These are phyloP conservation scores for Starmerella tilneyi DNA, from an alignment of 805 yeast species.

Conservation along the genomic window DNA sequence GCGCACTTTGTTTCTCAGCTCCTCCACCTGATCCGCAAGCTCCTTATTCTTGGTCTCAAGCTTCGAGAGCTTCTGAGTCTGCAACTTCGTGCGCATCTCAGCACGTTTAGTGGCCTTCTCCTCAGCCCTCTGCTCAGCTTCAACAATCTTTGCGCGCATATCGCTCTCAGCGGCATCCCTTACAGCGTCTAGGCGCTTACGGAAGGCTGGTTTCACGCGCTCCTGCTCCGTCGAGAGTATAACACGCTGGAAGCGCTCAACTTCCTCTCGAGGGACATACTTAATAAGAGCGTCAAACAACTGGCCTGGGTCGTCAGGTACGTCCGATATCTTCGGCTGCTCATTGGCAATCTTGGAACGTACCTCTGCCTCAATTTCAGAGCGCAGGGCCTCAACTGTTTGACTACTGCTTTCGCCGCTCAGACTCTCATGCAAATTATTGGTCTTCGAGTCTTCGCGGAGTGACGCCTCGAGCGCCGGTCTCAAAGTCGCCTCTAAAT, in stretches of 20 bases:
- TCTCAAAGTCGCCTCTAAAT: neutral
- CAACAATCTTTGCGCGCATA: slow-evolving; percentile 12
- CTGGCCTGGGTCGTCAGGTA: slow-evolving; percentile 7
- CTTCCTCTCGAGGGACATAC: slow-evolving; percentile 6
- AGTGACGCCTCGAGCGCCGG: neutral
- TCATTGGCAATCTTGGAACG: slow-evolving; percentile 6
- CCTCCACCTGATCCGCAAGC: slow-evolving; percentile 14
- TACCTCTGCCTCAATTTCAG: neutral
- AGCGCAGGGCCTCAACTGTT: neutral
- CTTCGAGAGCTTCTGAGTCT: slow-evolving; percentile 45
- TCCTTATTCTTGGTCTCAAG: slow-evolving; percentile 36
- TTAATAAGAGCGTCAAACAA: slow-evolving; percentile 8
- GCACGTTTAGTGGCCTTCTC: slow-evolving; percentile 16
- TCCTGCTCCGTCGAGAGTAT: slow-evolving; percentile 19
- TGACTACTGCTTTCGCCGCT: neutral
- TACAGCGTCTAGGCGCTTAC: slow-evolving; percentile 13
- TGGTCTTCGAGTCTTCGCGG: neutral
- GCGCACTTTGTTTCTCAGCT: slow-evolving; percentile 20
- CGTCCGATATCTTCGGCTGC: neutral
- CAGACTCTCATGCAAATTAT: neutral
- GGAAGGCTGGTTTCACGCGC: slow-evolving; percentile 19
- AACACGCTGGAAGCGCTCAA: slow-evolving; percentile 12
- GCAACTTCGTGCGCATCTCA: slow-evolving; percentile 34
- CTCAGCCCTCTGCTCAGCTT: slow-evolving; percentile 14
- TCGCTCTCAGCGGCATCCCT: slow-evolving; percentile 16